These are phyloP conservation scores for Starmerella bacillaris DNA, from an alignment of 805 yeast species.

Conservation along the genomic window DNA sequence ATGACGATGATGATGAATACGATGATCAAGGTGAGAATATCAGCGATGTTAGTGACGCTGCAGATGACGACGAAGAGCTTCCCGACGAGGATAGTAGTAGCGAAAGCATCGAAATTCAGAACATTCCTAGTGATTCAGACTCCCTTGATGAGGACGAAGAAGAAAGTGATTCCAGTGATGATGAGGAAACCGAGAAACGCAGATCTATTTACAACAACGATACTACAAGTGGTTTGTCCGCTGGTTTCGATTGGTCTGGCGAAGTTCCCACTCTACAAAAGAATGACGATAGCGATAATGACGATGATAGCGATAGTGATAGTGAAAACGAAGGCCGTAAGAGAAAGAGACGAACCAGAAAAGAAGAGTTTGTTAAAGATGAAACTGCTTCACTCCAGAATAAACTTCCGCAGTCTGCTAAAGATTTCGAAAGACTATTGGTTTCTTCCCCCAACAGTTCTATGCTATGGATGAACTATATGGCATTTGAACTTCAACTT, in stretches of 20 bases:
- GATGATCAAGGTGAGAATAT: too few species aligned
- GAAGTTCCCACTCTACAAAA: slow-evolving; percentile 32
- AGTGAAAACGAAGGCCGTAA: slow-evolving; percentile 19
- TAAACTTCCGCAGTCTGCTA: slow-evolving; percentile 75
- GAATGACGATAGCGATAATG: slow-evolving; percentile 27
- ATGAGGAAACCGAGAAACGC: slow-evolving; percentile 12
- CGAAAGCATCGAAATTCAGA: neutral
- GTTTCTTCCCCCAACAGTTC: slow-evolving; percentile 90
- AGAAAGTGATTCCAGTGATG: slow-evolving; percentile 6
- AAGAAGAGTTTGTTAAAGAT: slow-evolving; percentile 40
- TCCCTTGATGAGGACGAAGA: slow-evolving; percentile 15
- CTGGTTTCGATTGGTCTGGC: slow-evolving; percentile 93
- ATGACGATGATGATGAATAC: slow-evolving; percentile 15
- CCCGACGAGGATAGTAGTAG: slow-evolving; percentile 1
- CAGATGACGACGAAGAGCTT: slow-evolving; percentile 11
- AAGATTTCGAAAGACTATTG: slow-evolving; percentile 81
- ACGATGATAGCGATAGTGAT: slow-evolving; percentile 32
- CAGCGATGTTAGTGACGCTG: slow-evolving; percentile 17
- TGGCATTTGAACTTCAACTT: slow-evolving; percentile 91
- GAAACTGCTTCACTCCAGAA: slow-evolving; percentile 68
- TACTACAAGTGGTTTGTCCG: slow-evolving; percentile 42
- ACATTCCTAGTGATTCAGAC: neutral
- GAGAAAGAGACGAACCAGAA: slow-evolving; percentile 33
- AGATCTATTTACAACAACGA: slow-evolving; percentile 4
- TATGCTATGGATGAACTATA: slow-evolving; percentile 88